Evolutionary conservation across 768 basidiomycete genomes (phyloP).

Genomic region (Russula vinacea): DNA sequence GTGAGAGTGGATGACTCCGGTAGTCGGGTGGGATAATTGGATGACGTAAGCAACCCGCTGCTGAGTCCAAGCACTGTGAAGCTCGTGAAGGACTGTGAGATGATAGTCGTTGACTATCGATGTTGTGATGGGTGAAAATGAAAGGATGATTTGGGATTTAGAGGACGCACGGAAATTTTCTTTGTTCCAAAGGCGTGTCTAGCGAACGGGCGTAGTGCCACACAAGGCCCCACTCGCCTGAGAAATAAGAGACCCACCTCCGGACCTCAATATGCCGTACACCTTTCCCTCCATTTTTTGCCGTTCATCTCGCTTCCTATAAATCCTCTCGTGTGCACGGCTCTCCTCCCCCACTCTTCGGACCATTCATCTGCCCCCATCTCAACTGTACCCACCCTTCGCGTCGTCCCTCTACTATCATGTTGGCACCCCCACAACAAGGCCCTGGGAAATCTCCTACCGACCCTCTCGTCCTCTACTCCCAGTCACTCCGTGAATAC

Average conservation of each 20-base stretch:
- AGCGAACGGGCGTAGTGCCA: constrained; percentile 14
- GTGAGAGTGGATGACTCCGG: background rate
- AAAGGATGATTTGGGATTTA: background rate
- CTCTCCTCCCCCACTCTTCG: background rate
- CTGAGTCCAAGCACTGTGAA: constrained; percentile 4
- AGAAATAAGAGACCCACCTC: background rate
- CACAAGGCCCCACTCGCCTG: constrained; percentile 13
- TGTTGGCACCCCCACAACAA: constrained; percentile 17
- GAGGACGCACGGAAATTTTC: background rate
- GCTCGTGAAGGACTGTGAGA: background rate
- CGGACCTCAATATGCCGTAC: constrained; percentile 14
- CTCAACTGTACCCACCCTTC: background rate
- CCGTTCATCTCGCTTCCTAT: background rate
- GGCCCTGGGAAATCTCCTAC: constrained; percentile 1
- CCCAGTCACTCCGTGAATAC: constrained; percentile 63
- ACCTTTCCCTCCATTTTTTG: background rate
- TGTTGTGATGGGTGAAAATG: constrained; percentile 11
- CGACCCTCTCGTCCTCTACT: constrained; percentile 47
- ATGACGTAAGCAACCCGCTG: constrained; percentile 5
- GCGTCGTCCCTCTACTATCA: background rate
- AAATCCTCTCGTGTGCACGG: background rate
- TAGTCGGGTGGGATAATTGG: background rate
- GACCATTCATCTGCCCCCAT: background rate
- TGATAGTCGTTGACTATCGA: background rate
- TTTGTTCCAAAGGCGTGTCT: background rate